A percentile compares a stretch with the other conserved stretches of the same genome.
phyloP scores from a whole-genome alignment of 1,139 yeast species.

The Debaryomycetaceae sp. region DNA sequence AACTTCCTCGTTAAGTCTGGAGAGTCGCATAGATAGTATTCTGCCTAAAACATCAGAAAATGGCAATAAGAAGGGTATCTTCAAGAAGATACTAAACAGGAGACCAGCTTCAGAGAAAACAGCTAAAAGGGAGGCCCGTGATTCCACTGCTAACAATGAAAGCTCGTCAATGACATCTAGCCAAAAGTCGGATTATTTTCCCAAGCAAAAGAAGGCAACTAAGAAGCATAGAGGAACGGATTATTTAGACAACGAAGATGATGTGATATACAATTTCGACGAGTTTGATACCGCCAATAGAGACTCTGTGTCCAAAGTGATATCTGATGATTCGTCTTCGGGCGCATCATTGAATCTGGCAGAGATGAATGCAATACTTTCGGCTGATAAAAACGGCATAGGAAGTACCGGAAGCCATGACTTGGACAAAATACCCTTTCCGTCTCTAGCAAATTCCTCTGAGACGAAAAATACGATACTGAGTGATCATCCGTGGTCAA shows the following conservation, averaged over 20 bases:
- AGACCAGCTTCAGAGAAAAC: constrained; percentile 4
- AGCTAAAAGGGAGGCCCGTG: neutral
- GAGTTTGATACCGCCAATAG: neutral
- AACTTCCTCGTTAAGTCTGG: neutral
- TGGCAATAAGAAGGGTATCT: constrained; percentile 10
- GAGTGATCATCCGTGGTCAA: constrained; percentile 26
- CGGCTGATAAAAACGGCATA: neutral
- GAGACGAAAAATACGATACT: neutral
- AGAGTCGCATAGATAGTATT: neutral
- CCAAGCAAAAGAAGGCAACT: neutral
- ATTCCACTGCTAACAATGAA: neutral
- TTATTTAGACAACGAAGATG: neutral
- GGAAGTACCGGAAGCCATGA: neutral
- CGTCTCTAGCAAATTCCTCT: constrained; percentile 2
- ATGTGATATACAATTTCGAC: neutral
- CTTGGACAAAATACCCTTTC: neutral
- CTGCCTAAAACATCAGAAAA: neutral
- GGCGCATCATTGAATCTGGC: neutral
- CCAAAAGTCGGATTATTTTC: neutral
- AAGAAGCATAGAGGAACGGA: neutral
- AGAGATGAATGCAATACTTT: neutral
- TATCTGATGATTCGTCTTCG: neutral
- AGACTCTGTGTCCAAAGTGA: neutral
- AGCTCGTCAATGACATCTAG: neutral
- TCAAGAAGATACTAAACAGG: constrained; percentile 14